A percentile compares a stretch with the other conserved stretches of the same genome.
phyloP scores from a whole-genome alignment of 306 rosid genomes.

The Clitoria ternatea region DNA sequence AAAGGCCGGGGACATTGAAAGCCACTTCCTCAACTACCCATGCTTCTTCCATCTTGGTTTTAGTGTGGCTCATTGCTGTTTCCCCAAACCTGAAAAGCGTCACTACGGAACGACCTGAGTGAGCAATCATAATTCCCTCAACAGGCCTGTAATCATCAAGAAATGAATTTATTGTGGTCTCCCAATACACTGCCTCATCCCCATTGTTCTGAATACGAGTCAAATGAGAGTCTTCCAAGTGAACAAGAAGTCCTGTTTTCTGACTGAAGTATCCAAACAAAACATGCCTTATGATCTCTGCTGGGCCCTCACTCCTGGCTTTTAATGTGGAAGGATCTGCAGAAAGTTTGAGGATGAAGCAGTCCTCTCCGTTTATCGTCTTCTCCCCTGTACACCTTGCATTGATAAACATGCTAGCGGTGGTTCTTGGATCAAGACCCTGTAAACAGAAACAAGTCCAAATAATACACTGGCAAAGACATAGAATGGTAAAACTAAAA shows the following conservation, averaged over 20 bases:
- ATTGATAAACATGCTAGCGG: slow-evolving; percentile 88
- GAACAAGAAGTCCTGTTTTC: slow-evolving; percentile 89
- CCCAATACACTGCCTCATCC: slow-evolving; percentile 98
- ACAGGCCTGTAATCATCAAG: slow-evolving; percentile 79
- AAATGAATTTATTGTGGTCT: slow-evolving; percentile 88
- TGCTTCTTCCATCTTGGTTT: slow-evolving; percentile 95
- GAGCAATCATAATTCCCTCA: slow-evolving; percentile 92
- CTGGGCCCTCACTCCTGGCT: slow-evolving; percentile 99
- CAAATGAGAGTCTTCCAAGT: slow-evolving; percentile 97
- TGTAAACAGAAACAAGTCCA: slow-evolving; percentile 34
- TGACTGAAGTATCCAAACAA: slow-evolving; percentile 98
- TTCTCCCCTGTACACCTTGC: slow-evolving; percentile 97
- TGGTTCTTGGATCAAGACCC: slow-evolving; percentile 98
- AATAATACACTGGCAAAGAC: too few relatives aligned
- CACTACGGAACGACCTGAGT: slow-evolving; percentile 82
- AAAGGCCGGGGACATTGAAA: slow-evolving; percentile 85
- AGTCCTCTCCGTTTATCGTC: slow-evolving; percentile 85
- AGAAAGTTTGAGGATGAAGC: slow-evolving; percentile 94
- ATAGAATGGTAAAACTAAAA: too few relatives aligned
- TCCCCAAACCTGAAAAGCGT: slow-evolving; percentile 97
- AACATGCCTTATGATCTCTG: slow-evolving; percentile 95
- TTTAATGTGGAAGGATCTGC: slow-evolving; percentile 85
- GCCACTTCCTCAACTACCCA: slow-evolving; percentile 99
- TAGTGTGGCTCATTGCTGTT: slow-evolving; percentile 95
- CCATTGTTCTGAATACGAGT: slow-evolving; percentile 98